Evolutionary conservation across 768 basidiomycete genomes (phyloP), one percentile per base, ranked within the genome.

Genomic region (Bullera alba): DNA sequence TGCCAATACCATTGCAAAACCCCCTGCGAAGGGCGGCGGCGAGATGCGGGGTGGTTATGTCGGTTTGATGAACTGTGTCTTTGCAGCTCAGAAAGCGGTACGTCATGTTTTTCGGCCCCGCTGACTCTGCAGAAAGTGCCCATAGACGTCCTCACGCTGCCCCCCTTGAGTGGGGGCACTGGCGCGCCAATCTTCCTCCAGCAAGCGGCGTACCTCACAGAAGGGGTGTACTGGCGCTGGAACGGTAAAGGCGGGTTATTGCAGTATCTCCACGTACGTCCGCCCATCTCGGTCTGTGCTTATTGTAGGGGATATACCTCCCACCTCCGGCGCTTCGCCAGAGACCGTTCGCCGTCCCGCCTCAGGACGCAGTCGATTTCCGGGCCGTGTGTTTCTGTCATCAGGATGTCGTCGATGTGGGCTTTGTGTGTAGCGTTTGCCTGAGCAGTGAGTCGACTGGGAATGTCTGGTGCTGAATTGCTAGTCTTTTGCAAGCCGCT

Each of bases 321-420:
- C 78, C 84, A 8, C 76, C 83, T 6, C 80, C 81, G 1, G 76
- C 83, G 5, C 80, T 93, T 46, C 83, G 91, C 2, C 37, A 81
- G 80, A 63, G 76, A 82, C 41, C 77, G 5, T 68, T 97, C 29
- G 81, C 85, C 0, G 82, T 87, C 19, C 93, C 93, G 1, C 87
- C 87, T 5, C 90, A 95, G 73, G 92, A 97, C 70, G 85, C 82
- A 65, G 85, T 97, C 52, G 95, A 97, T 72, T 93, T 97, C 67
- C 81, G 95, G 26, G 95, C 95, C 0, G 93, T 92, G 6, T 97
- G 93, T 69, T 97, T 99, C 76, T 99, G 95, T 75, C 95, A 97
- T 74, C 95, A 96, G 71, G 84, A 85, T 46, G 93, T 95, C 42
- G 81, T 97, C 34, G 93, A 97, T 68, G 81, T 97, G 46, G 95